Evolutionary conservation across 2,329 filamentous ascomycete genomes (phyloP).

Genomic region (Alternaria novae-zelandiae): DNA sequence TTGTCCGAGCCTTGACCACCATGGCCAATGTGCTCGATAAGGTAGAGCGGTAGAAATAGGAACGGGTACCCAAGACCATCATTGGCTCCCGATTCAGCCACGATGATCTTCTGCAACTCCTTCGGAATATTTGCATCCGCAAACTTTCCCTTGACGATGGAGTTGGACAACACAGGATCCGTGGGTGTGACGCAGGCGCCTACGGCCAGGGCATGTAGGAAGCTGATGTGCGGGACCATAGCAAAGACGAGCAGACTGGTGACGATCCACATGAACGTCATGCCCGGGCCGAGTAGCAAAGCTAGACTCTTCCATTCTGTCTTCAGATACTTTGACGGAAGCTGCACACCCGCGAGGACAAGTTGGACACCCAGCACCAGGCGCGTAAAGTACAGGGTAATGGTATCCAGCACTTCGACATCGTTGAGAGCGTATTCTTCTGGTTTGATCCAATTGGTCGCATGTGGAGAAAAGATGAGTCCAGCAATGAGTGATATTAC

Average conservation of each 20-base stretch:
- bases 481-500: slow-evolving; percentile 85
- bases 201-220: slow-evolving; percentile 79
- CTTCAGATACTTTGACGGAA: slow-evolving; percentile 81
- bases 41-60: slow-evolving; percentile 80
- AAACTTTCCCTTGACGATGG: slow-evolving; percentile 92
- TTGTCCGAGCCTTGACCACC: slow-evolving; percentile 55
- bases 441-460: slow-evolving; percentile 74
- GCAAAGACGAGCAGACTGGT: slow-evolving; percentile 82
- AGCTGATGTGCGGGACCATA: slow-evolving; percentile 72
- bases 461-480: slow-evolving; percentile 78
- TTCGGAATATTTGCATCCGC: slow-evolving; percentile 89
- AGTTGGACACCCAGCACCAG: slow-evolving; percentile 90
- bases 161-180: slow-evolving; percentile 85
- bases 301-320: slow-evolving; percentile 78
- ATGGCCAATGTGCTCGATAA: slow-evolving; percentile 76
- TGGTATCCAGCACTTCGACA: slow-evolving; percentile 66
- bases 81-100: slow-evolving; percentile 81
- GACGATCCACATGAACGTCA: slow-evolving; percentile 84
- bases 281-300: slow-evolving; percentile 80
- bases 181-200: slow-evolving; percentile 91
- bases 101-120: slow-evolving; percentile 72
- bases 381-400: slow-evolving; percentile 84
- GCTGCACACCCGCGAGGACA: slow-evolving; percentile 84
- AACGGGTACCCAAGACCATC: slow-evolving; percentile 91
- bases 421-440: slow-evolving; percentile 72